Base-by-base conservation (phyloP, 148 eudicot species). In the Rhododendron vialii region DNA sequence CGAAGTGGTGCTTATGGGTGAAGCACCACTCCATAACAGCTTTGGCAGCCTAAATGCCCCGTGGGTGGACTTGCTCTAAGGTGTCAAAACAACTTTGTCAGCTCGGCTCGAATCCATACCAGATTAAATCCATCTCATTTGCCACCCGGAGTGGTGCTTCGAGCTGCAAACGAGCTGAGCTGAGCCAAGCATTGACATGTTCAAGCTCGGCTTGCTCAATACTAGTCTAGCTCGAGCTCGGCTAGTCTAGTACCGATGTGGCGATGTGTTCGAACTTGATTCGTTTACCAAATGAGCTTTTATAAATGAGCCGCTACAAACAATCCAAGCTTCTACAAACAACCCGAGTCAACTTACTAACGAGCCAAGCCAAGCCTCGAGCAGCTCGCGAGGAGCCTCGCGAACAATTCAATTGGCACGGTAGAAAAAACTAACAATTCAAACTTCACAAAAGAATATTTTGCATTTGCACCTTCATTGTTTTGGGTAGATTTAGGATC, bases 401-500 rank as follows among this genome's bases (percentile, higher is more conserved):
- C 12, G 50, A 47, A 47, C 74, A 26, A 67, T n/a, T 26, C 33
- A 71, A 71, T 71, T 13, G 3, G 76, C 18, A 71, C 17, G 8
- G 8, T 30, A 71, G 74, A 80, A 3, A 41, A 80, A 15, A 51
- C 35, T 17, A 80, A 36, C 18, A 80, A 50, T 26, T 7, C 3
- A 24, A 47, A 28, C 10, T n/a, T n/a, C 28, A 78, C 28, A 78
- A 45, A 10, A 78, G 41, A 28, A 14, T 71, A 59, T 57, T 55
- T 55, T 4, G 65, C 65, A 80, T 48, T 33, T 14, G 47, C 87
- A 95, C 98, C 99, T 89, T 92, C 88, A 53, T 93, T 43, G 45
- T 83, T 89, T 53, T 82, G 78, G 11, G 85, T 88, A 75, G 88
- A 89, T 35, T 84, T 88, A 82, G 95, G 93, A 48, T 93, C 94